These are phyloP conservation scores for Lolium multiflorum DNA, from an alignment of 176 grass and related monocot genomes.

Conservation along the genomic window DNA sequence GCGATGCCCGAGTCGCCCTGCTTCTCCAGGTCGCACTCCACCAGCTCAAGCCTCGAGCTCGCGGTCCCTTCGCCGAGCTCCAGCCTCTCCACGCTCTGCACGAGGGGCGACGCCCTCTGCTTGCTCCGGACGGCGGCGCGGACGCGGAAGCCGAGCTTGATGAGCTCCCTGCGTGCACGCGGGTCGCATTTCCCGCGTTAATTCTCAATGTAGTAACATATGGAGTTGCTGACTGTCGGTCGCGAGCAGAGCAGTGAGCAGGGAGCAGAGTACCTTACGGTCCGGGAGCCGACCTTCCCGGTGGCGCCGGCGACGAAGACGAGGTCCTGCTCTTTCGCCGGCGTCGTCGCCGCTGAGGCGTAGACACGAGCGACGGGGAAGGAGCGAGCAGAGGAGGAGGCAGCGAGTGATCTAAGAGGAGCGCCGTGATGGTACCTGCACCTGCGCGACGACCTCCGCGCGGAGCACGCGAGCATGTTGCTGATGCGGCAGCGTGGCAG, in stretches of 20 bases:
- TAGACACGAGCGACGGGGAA: not conserved
- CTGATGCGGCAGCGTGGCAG: not conserved
- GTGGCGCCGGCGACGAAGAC: conserved; percentile 59
- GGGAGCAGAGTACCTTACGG: conserved; percentile 10
- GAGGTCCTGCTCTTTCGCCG: conserved; percentile 38
- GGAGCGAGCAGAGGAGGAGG: not conserved
- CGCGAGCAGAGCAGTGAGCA: not conserved
- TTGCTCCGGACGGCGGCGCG: conserved; percentile 76
- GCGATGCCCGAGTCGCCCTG: conserved; percentile 48
- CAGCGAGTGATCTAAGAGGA: not conserved
- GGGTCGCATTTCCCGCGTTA: not conserved
- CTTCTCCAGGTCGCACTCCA: conserved; percentile 93
- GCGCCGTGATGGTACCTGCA: not conserved
- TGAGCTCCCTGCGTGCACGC: conserved; percentile 59
- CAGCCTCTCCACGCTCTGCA: conserved; percentile 82
- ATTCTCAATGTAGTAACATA: not conserved
- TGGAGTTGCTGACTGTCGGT: not conserved
- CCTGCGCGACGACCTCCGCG: not conserved
- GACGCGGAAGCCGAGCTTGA: conserved; percentile 88
- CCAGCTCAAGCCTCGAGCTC: conserved; percentile 66
- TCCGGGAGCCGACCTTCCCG: conserved; percentile 44
- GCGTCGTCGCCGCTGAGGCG: not conserved
- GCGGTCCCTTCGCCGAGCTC: conserved; percentile 46
- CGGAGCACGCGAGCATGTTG: not conserved
- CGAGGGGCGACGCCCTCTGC: conserved; percentile 61